A percentile compares a stretch with the other conserved stretches of the same genome.
These are phyloP conservation scores for Nitzschia sp. DNA, from an alignment of 108 stramenopile genomes.

Conservation along the genomic window DNA sequence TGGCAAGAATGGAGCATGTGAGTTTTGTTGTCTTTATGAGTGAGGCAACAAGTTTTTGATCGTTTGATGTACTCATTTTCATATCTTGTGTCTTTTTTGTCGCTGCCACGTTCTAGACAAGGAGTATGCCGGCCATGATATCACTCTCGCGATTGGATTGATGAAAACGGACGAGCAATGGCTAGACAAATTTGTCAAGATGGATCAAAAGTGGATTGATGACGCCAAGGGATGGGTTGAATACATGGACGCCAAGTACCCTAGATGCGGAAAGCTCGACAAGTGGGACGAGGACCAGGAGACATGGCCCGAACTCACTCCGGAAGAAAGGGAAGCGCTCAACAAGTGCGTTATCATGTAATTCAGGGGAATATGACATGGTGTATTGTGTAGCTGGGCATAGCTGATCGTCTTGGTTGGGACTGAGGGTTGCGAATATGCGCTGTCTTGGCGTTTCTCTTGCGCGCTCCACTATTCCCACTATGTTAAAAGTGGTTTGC, in stretches of 20 bases:
- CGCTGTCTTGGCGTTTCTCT: no score
- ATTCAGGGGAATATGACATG: no score
- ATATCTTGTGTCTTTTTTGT: not conserved
- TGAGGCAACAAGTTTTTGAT: not conserved
- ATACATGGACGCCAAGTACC: conserved; percentile 45
- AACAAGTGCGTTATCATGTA: conserved; percentile 48
- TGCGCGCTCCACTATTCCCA: no score
- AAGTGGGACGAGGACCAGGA: conserved; percentile 48
- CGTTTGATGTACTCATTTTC: conserved; percentile 1
- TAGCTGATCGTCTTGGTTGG: no score
- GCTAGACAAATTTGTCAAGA: conserved; percentile 48
- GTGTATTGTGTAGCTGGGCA: no score
- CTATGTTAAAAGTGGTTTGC: no score
- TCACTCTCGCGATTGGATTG: conserved; percentile 37
- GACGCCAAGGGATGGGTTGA: conserved; percentile 44
- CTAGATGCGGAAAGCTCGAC: conserved; percentile 36
- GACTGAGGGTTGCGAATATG: no score
- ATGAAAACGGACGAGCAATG: conserved; percentile 45
- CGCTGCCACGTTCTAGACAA: conserved; percentile 24
- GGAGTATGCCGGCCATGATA: conserved; percentile 53
- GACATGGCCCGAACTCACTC: conserved; percentile 40
- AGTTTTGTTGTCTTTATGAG: conserved; percentile 1
- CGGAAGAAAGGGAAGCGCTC: conserved; percentile 42
- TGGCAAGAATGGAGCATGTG: conserved; percentile 44
- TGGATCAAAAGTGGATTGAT: conserved; percentile 35